Base-by-base conservation (phyloP, 371 early-diverging fungal genomes). In the Rhizopus microsporus region DNA sequence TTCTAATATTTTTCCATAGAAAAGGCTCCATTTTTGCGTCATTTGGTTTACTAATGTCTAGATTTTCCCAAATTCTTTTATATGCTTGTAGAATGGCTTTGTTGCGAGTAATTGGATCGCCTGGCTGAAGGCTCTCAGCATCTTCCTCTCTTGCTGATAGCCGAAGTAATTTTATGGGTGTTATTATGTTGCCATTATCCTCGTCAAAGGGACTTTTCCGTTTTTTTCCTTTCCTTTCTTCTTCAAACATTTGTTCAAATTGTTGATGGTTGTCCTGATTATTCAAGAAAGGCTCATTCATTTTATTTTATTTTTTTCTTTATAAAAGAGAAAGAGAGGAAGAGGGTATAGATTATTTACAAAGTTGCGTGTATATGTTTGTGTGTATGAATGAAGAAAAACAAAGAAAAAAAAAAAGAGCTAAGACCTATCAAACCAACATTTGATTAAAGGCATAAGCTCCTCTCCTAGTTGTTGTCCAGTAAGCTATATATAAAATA, bases 1-100 rank as follows among this genome's bases (percentile, higher is more conserved):
- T 34, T 53, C 59, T 55, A 7, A 64, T 64, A 35, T 64, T 55
- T n/a, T 45, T 50, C 64, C 64, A 64, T 23, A 64, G 17, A 51
- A 59, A 64, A 0, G 64, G 44, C 29, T 64, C 64, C 15, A 64
- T 7, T 13, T 51, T 57, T 0, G 64, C 59, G 42, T 64, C 64
- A 0, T 43, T 45, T 16, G 55, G 40, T 5, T 59, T 55, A 4
- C 2, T 51, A 9, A 54, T 37, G 16, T 64, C 64, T 3, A 64
- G 32, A 6, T 51, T 44, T 10, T 64, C 44, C 64, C 64, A 64
- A 16, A 64, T 40, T 33, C 64, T 30, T 59, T 59, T 59, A 33
- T 64, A 64, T 3, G 59, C 64, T 17, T 16, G 23, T 17, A 64
- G 23, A 0, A 32, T 53, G 4, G 50, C 51, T 0, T 16, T 34